Conservation (phyloP, 768 basidiomycete species). For the Russula compacta region DNA sequence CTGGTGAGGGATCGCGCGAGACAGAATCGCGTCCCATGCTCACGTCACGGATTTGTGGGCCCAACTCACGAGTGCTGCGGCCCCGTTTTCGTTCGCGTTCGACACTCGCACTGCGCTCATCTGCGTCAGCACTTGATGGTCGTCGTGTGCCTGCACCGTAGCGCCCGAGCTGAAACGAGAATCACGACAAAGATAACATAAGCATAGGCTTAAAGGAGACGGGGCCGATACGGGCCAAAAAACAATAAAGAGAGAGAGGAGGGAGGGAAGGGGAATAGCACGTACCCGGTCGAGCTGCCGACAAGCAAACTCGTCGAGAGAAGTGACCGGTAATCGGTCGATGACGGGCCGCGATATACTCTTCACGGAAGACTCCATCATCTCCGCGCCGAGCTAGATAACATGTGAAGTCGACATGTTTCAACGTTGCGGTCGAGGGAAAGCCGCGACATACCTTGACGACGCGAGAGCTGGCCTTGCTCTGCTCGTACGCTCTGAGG, state of each 20-base stretch:
- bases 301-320: constrained; percentile 82
- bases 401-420: background rate
- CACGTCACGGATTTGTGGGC: constrained; percentile 17
- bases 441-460: constrained; percentile 52
- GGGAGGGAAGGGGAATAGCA: constrained; percentile 16
- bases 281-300: constrained; percentile 77
- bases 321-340: constrained; percentile 63
- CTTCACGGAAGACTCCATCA: constrained; percentile 79
- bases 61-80: constrained; percentile 6
- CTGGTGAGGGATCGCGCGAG: constrained; percentile 8
- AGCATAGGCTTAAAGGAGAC: background rate
- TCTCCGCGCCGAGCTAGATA: constrained; percentile 71
- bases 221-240: background rate
- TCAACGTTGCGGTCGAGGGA: background rate
- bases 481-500: constrained; percentile 66
- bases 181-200: background rate
- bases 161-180: constrained; percentile 14
- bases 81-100: constrained; percentile 10
- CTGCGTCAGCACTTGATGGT: constrained; percentile 4
- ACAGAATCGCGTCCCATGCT: constrained; percentile 8
- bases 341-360: constrained; percentile 76
- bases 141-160: constrained; percentile 4
- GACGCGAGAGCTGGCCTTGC: constrained; percentile 74
- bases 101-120: constrained; percentile 7
- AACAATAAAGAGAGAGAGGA: background rate